These are phyloP conservation scores for Magnaporthiopsis rhizophila DNA, from an alignment of 2,329 filamentous ascomycete species.

Conservation along the genomic window DNA sequence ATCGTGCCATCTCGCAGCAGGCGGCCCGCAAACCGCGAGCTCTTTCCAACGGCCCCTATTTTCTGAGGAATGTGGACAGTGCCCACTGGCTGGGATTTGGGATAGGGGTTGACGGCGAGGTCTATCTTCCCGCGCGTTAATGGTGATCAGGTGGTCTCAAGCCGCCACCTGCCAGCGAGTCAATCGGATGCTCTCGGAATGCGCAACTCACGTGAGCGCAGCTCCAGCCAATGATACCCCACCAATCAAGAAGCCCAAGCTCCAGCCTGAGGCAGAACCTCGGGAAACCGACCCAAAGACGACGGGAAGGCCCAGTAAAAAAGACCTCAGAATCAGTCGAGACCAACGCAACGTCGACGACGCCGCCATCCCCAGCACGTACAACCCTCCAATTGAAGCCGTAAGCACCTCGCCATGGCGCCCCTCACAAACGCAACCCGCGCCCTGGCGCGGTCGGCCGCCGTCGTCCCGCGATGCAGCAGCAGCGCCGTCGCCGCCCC, in stretches of 20 bases:
- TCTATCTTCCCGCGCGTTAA: background rate
- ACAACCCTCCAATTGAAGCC: background rate
- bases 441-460: slow-evolving; percentile 52
- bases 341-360: background rate
- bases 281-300: slow-evolving; percentile 1
- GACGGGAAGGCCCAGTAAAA: slow-evolving; percentile 3
- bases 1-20: no score
- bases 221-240: slow-evolving; percentile 33
- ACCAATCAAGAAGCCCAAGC: slow-evolving; percentile 30
- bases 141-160: background rate
- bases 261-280: slow-evolving; percentile 33
- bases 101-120: no score
- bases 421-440: slow-evolving; percentile 61
- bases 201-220: slow-evolving; percentile 11
- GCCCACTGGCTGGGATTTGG: background rate
- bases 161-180: no score
- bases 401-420: slow-evolving; percentile 45
- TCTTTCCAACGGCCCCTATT: no score
- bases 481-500: slow-evolving; percentile 29
- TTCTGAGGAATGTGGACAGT: no score
- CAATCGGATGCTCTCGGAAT: slow-evolving; percentile 8
- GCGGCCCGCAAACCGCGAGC: no score
- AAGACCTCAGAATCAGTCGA: slow-evolving; percentile 12
- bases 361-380: background rate
- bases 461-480: slow-evolving; percentile 11